Evolutionary conservation across 2,329 filamentous ascomycete genomes (phyloP).

Genomic region (Scedosporium boydii): DNA sequence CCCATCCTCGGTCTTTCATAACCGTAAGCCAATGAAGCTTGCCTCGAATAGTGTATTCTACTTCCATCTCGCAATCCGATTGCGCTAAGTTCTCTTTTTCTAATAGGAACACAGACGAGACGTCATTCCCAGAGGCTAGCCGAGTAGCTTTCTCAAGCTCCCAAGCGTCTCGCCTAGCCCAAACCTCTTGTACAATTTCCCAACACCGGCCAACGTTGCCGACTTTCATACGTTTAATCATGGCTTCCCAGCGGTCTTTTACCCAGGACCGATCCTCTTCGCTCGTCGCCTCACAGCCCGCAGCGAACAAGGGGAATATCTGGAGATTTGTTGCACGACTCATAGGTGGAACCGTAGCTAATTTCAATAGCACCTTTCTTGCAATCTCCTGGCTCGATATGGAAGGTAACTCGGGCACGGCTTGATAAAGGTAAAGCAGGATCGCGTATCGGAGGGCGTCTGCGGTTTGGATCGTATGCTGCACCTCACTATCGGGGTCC

Average conservation of each 20-base stretch:
- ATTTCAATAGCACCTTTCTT: not conserved
- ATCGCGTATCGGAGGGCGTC: not conserved
- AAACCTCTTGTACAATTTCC: not conserved
- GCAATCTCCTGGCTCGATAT: not conserved
- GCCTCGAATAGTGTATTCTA: not conserved
- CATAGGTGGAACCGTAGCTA: not conserved
- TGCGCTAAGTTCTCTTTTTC: not conserved
- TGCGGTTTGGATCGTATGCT: not conserved
- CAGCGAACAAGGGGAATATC: not conserved
- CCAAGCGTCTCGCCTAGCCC: not conserved
- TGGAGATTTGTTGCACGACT: not conserved
- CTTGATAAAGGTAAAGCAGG: not conserved
- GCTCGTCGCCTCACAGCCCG: not conserved
- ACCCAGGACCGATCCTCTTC: not conserved
- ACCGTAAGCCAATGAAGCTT: not conserved
- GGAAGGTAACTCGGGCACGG: not conserved
- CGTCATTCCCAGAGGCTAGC: not conserved
- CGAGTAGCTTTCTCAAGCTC: not conserved
- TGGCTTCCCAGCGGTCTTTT: not conserved
- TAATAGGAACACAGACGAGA: not conserved
- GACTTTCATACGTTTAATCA: not conserved
- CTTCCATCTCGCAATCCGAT: not conserved
- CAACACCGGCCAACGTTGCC: not conserved
- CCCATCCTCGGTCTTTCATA: not conserved
- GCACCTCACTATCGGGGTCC: not conserved